These are phyloP conservation scores for Barnettozyma populi DNA, from an alignment of 805 yeast genomes.

Conservation along the genomic window DNA sequence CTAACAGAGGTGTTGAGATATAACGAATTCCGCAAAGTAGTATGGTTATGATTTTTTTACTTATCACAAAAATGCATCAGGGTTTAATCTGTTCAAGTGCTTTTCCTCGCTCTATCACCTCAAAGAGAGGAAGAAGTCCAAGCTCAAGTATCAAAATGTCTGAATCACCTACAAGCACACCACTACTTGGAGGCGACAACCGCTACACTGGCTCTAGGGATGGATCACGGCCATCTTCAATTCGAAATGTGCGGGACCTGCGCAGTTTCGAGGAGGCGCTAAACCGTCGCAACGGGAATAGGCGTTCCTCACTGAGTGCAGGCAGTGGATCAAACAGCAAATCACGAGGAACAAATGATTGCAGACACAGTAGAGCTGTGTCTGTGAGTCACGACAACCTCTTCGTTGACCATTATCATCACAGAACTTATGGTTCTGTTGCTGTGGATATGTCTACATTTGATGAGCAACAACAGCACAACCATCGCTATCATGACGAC, in stretches of 20 bases:
- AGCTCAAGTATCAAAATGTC: slow-evolving; percentile 1
- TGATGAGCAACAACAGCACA: slow-evolving; percentile 3
- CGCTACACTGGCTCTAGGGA: neutral
- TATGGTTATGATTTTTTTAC: neutral
- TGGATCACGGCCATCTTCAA: neutral
- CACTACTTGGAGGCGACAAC: slow-evolving; percentile 2
- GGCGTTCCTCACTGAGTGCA: slow-evolving; percentile 3
- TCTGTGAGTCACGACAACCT: neutral
- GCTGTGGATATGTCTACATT: slow-evolving; percentile 5
- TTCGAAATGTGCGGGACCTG: slow-evolving; percentile 8
- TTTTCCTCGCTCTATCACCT: neutral
- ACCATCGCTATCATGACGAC: slow-evolving; percentile 4
- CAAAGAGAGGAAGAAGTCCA: neutral
- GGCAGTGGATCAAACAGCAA: neutral
- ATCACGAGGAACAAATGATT: neutral
- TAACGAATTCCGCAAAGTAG: neutral
- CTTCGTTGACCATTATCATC: neutral
- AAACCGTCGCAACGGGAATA: neutral
- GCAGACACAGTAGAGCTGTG: neutral
- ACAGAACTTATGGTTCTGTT: slow-evolving; percentile 7
- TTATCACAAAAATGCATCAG: neutral
- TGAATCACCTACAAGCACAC: slow-evolving; percentile 6
- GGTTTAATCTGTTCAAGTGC: too few species aligned
- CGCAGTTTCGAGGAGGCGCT: slow-evolving; percentile 5
- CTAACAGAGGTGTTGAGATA: too few species aligned